A percentile compares a stretch with the other conserved stretches of the same genome.
These are phyloP conservation scores for Phytophthora chlamydospora DNA, from an alignment of 352 stramenopile genomes.

Conservation along the genomic window DNA sequence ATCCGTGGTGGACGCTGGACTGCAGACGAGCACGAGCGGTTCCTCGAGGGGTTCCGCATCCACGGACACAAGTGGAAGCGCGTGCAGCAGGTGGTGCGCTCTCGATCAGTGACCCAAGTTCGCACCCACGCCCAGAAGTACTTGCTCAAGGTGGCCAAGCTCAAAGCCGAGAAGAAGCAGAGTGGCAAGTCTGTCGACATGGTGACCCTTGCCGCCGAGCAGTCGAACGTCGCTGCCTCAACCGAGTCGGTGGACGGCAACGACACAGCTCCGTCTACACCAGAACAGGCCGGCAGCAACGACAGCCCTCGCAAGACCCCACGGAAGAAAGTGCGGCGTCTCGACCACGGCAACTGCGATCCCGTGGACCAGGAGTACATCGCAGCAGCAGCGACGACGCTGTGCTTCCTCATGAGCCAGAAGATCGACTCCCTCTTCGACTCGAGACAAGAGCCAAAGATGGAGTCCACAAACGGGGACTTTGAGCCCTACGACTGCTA, in stretches of 20 bases:
- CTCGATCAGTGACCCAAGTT: slow-evolving; percentile 88
- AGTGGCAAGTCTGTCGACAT: slow-evolving; percentile 38
- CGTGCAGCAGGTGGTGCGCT: slow-evolving; percentile 88
- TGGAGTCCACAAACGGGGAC: slow-evolving; percentile 53
- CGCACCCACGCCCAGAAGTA: slow-evolving; percentile 91
- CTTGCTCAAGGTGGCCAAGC: slow-evolving; percentile 89
- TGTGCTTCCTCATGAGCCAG: slow-evolving; percentile 87
- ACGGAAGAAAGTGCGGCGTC: slow-evolving; percentile 66
- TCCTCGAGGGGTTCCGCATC: slow-evolving; percentile 85
- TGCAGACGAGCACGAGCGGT: slow-evolving; percentile 86
- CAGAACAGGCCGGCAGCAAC: slow-evolving; percentile 28
- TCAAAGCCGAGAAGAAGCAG: slow-evolving; percentile 85
- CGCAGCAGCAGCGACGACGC: slow-evolving; percentile 71
- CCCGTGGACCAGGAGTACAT: slow-evolving; percentile 83
- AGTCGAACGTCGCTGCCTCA: not conserved
- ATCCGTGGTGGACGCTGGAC: slow-evolving; percentile 87
- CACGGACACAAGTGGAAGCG: slow-evolving; percentile 92
- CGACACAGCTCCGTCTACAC: slow-evolving; percentile 46
- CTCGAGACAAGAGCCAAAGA: slow-evolving; percentile 37
- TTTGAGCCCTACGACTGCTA: slow-evolving; percentile 85
- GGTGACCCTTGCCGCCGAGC: slow-evolving; percentile 29
- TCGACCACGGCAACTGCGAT: slow-evolving; percentile 51
- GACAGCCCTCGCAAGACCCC: slow-evolving; percentile 38
- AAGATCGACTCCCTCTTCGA: slow-evolving; percentile 87
- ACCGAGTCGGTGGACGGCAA: slow-evolving; percentile 30